phyloP scores from a whole-genome alignment of 495 filamentous ascomycete species.

The Aspergillus biplanus region DNA sequence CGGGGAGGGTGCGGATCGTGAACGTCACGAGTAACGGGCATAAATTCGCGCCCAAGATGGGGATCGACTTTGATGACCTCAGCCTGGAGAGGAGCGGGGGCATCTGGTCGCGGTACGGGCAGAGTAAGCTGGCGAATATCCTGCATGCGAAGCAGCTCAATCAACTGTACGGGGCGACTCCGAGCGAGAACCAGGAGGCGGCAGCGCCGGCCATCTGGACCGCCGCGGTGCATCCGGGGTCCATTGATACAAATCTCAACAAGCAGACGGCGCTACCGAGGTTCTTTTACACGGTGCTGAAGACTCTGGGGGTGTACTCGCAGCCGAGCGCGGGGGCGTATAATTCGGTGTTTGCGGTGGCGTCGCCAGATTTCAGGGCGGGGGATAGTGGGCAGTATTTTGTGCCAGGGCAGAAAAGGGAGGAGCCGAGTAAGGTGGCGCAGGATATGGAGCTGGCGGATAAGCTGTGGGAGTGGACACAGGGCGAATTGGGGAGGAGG shows the following conservation, averaged over 20 bases:
- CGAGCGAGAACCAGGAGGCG: not conserved
- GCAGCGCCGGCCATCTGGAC: not conserved
- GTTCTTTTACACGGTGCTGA: not conserved
- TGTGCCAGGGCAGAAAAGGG: slow-evolving; percentile 49
- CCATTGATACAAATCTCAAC: slow-evolving; percentile 2
- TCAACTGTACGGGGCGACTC: not conserved
- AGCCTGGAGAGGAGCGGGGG: slow-evolving; percentile 2
- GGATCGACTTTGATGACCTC: not conserved
- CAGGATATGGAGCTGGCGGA: slow-evolving; percentile 48
- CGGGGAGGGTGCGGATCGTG: slow-evolving; percentile 8
- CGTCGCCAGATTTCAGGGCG: slow-evolving; percentile 9
- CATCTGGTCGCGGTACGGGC: slow-evolving; percentile 2
- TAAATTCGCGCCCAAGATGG: not conserved
- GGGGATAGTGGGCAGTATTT: slow-evolving; percentile 47
- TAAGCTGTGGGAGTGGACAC: slow-evolving; percentile 61
- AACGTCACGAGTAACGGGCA: not conserved
- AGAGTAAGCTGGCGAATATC: slow-evolving; percentile 7
- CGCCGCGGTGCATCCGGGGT: not conserved
- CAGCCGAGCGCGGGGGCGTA: not conserved
- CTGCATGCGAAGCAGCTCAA: not conserved
- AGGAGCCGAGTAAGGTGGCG: slow-evolving; percentile 19
- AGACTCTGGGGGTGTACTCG: slow-evolving; percentile 10
- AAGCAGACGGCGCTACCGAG: slow-evolving; percentile 5
- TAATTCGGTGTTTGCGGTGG: slow-evolving; percentile 5
- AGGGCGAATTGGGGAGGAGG: slow-evolving; percentile 18